Percentiles rank a stretch among this genome's conserved stretches.
phyloP scores from a whole-genome alignment of 129 eudicot genomes.

The Saussurea involucrata region DNA sequence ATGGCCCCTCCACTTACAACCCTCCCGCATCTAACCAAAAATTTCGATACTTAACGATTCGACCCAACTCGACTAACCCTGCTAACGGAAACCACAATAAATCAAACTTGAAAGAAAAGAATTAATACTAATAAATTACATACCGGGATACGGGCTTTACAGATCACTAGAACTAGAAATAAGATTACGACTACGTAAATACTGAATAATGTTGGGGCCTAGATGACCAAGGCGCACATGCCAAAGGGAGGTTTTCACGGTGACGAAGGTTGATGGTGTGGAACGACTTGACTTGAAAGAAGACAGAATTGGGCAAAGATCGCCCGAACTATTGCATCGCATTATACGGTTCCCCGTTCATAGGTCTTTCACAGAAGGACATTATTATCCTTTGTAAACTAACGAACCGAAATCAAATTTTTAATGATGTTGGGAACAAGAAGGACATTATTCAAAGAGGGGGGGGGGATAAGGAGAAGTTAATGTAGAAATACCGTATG shows the following conservation, averaged over 20 bases:
- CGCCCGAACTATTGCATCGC: no score
- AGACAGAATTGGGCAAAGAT: background rate
- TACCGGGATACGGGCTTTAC: no score
- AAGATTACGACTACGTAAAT: background rate
- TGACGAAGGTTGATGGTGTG: background rate
- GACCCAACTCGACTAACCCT: no score
- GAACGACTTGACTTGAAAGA: background rate
- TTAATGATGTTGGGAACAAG: background rate
- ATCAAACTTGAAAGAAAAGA: no score
- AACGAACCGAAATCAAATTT: background rate
- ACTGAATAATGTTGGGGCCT: background rate
- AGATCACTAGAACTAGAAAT: background rate
- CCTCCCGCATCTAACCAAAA: no score
- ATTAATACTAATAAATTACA: no score
- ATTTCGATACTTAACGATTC: no score
- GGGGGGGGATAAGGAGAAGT: background rate
- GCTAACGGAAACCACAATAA: no score
- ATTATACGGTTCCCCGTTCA: no score
- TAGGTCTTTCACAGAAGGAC: background rate
- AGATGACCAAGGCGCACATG: background rate
- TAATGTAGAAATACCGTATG: background rate
- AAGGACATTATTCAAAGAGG: background rate
- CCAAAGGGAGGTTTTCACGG: background rate
- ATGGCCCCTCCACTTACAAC: no score
- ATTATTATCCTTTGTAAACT: background rate